These are phyloP conservation scores for Trametes gibbosa DNA, from an alignment of 768 basidiomycete genomes.

Conservation along the genomic window DNA sequence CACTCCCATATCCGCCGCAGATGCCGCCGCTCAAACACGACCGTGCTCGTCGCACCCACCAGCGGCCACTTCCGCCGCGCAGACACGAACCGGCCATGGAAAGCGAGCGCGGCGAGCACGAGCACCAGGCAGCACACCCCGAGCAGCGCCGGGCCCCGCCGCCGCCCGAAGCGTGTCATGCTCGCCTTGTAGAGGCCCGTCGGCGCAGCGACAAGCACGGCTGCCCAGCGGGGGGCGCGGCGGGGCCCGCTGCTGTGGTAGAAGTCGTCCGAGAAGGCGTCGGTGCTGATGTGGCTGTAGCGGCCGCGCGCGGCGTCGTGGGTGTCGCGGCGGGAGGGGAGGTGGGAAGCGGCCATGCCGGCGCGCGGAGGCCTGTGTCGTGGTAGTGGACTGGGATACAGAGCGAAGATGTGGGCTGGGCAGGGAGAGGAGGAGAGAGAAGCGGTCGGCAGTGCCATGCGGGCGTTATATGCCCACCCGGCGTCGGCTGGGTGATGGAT, in stretches of 20 bases:
- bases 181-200: conserved; percentile 55
- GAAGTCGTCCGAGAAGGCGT: conserved; percentile 31
- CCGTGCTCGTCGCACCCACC: conserved; percentile 51
- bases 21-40: conserved; percentile 74
- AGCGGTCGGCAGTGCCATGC: conserved; percentile 2
- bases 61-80: conserved; percentile 62
- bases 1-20: conserved; percentile 68
- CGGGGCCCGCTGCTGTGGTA: conserved; percentile 44
- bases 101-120: conserved; percentile 52
- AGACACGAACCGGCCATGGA: conserved; percentile 58
- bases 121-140: conserved; percentile 44
- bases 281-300: conserved; percentile 46
- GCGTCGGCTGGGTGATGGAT: background rate
- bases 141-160: conserved; percentile 54
- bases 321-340: background rate
- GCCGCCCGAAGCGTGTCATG: conserved; percentile 56
- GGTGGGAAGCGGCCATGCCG: background rate
- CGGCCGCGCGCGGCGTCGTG: conserved; percentile 5
- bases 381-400: background rate
- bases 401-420: background rate
- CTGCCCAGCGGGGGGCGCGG: conserved; percentile 43
- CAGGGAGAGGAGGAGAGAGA: background rate
- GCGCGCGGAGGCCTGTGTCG: conserved; percentile 9
- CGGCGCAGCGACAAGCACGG: conserved; percentile 58
- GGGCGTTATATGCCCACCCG: background rate